These are phyloP conservation scores for Tulasnella sp. DNA, from an alignment of 768 basidiomycete species.

Conservation along the genomic window DNA sequence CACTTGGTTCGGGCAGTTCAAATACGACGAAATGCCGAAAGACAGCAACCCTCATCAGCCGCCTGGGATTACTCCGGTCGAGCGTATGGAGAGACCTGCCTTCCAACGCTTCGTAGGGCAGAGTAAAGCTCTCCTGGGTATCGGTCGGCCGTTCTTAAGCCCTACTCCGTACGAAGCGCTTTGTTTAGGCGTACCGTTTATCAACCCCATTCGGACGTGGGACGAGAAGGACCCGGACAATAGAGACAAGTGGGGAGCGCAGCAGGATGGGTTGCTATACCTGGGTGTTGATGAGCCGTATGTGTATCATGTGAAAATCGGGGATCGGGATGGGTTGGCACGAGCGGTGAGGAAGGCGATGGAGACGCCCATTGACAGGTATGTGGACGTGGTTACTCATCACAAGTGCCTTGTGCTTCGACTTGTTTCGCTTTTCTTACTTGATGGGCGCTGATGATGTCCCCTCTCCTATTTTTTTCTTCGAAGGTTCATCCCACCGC, in stretches of 20 bases:
- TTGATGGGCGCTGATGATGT: background rate
- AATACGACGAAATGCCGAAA: background rate
- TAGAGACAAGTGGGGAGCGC: conserved; percentile 25
- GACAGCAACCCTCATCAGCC: background rate
- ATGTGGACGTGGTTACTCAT: background rate
- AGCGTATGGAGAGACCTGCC: background rate
- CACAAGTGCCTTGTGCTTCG: background rate
- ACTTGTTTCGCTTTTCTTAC: background rate
- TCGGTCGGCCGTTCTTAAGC: conserved; percentile 19
- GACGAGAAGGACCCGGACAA: conserved; percentile 26
- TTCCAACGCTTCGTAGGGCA: background rate
- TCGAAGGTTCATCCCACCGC: background rate
- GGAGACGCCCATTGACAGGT: conserved; percentile 21
- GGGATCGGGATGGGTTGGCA: conserved; percentile 21
- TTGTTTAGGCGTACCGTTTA: conserved; percentile 28
- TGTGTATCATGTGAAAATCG: conserved; percentile 28
- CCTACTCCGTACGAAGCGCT: conserved; percentile 24
- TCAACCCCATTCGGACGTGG: conserved; percentile 29
- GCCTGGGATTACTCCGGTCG: background rate
- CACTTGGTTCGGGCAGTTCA: background rate
- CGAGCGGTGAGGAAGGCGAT: conserved; percentile 21
- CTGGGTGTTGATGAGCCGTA: conserved; percentile 24
- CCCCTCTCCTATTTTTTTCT: no score
- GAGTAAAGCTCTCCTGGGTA: conserved; percentile 18
- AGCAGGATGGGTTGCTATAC: conserved; percentile 26